Conservation (phyloP, 768 basidiomycete genomes). For the Rhizopogon roseolus region DNA sequence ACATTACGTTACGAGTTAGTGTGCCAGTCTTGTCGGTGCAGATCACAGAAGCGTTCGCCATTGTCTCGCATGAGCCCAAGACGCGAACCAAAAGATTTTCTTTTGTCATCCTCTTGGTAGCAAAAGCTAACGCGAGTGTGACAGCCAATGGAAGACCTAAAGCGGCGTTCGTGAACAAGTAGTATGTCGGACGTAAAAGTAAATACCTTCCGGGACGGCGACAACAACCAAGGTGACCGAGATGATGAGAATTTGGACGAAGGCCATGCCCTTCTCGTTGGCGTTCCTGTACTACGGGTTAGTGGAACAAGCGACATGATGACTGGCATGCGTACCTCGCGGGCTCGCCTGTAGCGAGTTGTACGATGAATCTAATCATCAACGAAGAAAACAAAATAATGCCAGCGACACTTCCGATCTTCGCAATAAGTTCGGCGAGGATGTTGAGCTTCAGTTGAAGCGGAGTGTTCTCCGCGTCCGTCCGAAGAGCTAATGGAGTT, state of each 20-base stretch:
- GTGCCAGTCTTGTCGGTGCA: slow-evolving; percentile 98
- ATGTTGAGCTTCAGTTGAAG: slow-evolving; percentile 89
- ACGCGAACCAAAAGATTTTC: slow-evolving; percentile 95
- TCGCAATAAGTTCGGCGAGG: slow-evolving; percentile 95
- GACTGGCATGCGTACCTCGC: slow-evolving; percentile 35
- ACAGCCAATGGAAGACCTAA: slow-evolving; percentile 91
- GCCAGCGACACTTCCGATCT: slow-evolving; percentile 80
- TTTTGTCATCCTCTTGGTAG: slow-evolving; percentile 96
- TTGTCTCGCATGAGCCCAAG: slow-evolving; percentile 95
- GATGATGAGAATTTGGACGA: slow-evolving; percentile 92
- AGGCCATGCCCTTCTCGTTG: slow-evolving; percentile 81
- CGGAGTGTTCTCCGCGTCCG: slow-evolving; percentile 86
- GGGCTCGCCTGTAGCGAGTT: slow-evolving; percentile 63
- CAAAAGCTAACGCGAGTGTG: slow-evolving; percentile 93
- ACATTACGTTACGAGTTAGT: slow-evolving; percentile 93
- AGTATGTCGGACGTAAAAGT: not conserved
- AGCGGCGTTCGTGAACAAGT: not conserved
- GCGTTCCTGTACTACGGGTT: slow-evolving; percentile 44
- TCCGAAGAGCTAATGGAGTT: slow-evolving; percentile 62
- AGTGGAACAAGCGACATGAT: too few relatives aligned
- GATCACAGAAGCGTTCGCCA: slow-evolving; percentile 96
- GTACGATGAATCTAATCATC: slow-evolving; percentile 94
- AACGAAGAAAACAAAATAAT: slow-evolving; percentile 75
- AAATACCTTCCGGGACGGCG: slow-evolving; percentile 77
- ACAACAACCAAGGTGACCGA: slow-evolving; percentile 89